Conservation (phyloP, 163 green algal genomes). For the Picocystis sp. region DNA sequence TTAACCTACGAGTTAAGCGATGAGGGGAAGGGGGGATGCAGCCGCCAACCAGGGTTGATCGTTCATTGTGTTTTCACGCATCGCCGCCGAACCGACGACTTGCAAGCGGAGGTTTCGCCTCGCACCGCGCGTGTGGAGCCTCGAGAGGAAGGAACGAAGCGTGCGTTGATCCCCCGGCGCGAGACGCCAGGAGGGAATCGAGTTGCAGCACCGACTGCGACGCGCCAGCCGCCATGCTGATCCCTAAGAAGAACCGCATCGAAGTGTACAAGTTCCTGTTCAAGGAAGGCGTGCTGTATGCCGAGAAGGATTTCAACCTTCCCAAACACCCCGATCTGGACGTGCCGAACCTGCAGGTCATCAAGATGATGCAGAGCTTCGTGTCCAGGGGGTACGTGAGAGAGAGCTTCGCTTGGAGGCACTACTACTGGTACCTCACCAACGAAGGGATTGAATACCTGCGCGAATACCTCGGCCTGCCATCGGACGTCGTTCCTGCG, state of each 20-base stretch:
- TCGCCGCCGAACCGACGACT: neutral
- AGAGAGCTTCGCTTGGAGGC: slow-evolving; percentile 90
- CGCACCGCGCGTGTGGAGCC: too few species aligned
- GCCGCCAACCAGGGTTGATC: too few species aligned
- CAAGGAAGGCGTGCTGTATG: slow-evolving; percentile 94
- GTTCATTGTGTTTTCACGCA: neutral
- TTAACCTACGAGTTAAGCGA: too few species aligned
- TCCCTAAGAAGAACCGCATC: slow-evolving; percentile 95
- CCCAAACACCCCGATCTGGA: slow-evolving; percentile 66
- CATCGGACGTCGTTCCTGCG: slow-evolving; percentile 54
- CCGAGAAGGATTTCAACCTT: slow-evolving; percentile 98
- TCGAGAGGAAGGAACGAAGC: too few species aligned
- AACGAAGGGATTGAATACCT: slow-evolving; percentile 96
- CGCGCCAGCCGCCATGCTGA: slow-evolving; percentile 68
- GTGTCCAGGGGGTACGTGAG: slow-evolving; percentile 89
- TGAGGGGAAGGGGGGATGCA: too few species aligned
- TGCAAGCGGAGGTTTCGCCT: too few species aligned
- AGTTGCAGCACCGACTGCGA: too few species aligned
- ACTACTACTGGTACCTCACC: slow-evolving; percentile 99
- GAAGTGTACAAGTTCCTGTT: slow-evolving; percentile 99
- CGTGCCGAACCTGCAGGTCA: slow-evolving; percentile 95
- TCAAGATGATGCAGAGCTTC: slow-evolving; percentile 99
- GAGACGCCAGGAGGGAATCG: too few species aligned
- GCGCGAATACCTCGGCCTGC: slow-evolving; percentile 93
- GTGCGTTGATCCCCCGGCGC: too few species aligned